Percentiles rank a stretch among this genome's conserved stretches.
These are phyloP conservation scores for Phaeomoniella chlamydospora DNA, from an alignment of 2,329 filamentous ascomycete species.

Conservation along the genomic window DNA sequence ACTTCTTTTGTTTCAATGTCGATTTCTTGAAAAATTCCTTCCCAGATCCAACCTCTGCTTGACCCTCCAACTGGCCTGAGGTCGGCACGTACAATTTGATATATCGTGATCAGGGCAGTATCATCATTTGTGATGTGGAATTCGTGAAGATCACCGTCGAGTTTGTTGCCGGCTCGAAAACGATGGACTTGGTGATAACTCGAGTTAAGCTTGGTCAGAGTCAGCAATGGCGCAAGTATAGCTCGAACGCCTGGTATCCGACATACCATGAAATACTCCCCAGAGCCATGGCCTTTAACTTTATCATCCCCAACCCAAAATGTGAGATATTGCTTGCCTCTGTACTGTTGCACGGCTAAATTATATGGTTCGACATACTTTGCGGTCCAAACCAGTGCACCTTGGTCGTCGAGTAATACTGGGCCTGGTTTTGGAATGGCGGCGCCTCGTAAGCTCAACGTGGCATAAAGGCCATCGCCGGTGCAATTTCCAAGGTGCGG, in stretches of 20 bases:
- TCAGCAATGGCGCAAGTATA: neutral
- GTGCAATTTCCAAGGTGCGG: neutral
- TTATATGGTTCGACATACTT: slow-evolving; percentile 11
- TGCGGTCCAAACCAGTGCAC: slow-evolving; percentile 13
- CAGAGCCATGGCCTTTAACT: slow-evolving; percentile 9
- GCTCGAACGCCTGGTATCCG: neutral
- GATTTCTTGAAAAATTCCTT: slow-evolving; percentile 17
- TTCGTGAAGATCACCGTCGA: slow-evolving; percentile 19
- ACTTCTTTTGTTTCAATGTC: slow-evolving; percentile 19
- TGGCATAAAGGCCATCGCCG: slow-evolving; percentile 2
- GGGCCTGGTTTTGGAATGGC: slow-evolving; percentile 10
- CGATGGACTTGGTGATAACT: slow-evolving; percentile 11
- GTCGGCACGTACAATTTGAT: slow-evolving; percentile 17
- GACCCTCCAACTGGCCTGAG: slow-evolving; percentile 14
- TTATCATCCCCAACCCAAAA: slow-evolving; percentile 14
- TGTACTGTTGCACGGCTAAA: slow-evolving; percentile 13
- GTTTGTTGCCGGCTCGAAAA: slow-evolving; percentile 10
- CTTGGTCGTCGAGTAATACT: slow-evolving; percentile 14
- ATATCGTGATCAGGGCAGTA: slow-evolving; percentile 20
- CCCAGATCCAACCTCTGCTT: slow-evolving; percentile 14
- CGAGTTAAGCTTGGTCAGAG: slow-evolving; percentile 8
- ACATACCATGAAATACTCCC: slow-evolving; percentile 14
- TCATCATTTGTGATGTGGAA: slow-evolving; percentile 16
- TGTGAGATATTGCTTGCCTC: slow-evolving; percentile 12
- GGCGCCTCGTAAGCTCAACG: slow-evolving; percentile 1